Evolutionary conservation across 2,329 filamentous ascomycete species (phyloP), one percentile per base, ranked within the genome.

Genomic region (Pseudogymnoascus sp.): DNA sequence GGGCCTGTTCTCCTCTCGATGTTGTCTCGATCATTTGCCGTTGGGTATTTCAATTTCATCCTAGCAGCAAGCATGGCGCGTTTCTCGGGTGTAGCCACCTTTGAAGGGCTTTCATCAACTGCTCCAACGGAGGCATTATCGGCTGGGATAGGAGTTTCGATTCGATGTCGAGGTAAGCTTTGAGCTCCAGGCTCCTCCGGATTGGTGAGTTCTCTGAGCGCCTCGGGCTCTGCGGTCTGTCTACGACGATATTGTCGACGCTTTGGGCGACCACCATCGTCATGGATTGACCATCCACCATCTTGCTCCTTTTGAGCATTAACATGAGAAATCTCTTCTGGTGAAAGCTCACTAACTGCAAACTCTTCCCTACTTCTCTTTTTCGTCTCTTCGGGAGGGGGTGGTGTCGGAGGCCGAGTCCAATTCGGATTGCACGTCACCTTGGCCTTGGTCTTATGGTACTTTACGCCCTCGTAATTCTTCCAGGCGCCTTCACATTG

Each of bases 391-490:
- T 16, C 16, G 33, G 58, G 61, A 65, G 1, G 61, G 8, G 63
- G 47, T 22, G 62, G 54, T 20, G 59, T 30, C 8, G 64, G 57
- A 37, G 57, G 33, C 33, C 18, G 64, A 20, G 66, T 63, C 30
- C 60, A 69, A 39, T 68, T 65, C 2, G 71, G 72, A 63, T 73
- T 73, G 61, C 72, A 73, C 3, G 65, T 57, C 4, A 67, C 68
- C 22, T 68, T 64, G 6, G 71, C 67, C 58, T 70, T 70, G 2
- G 60, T 67, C 1, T 67, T 33, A 63, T 73, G 72, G 60, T 73
- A 73, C 54, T 70, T 65, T 3, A 73, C 62, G 16, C 72, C 72
- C n/a, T 67, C 67, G 7, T 67, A 61, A 57, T 72, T 72, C 58
- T 71, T 72, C 60, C 69, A 73, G 47, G 65, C 58, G 1, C 63